Evolutionary conservation across 2,329 filamentous ascomycete species (phyloP).

Genomic region (Fusarium agapanthi): DNA sequence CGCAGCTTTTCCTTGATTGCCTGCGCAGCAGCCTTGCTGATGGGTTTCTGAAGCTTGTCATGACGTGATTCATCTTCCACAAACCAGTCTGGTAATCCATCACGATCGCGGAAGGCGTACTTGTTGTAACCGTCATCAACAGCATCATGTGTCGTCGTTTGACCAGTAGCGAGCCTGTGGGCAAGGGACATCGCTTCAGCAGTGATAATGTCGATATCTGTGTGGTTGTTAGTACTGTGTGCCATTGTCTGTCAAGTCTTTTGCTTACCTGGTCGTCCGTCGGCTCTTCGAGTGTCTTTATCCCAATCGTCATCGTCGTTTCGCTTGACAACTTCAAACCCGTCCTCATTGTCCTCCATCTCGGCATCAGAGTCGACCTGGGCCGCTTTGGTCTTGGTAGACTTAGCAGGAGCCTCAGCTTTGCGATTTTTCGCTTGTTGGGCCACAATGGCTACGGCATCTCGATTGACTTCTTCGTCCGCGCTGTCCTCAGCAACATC

Average conservation of each 20-base stretch:
- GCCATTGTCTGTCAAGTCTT: not conserved
- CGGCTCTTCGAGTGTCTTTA: slow-evolving; percentile 67
- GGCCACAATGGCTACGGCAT: slow-evolving; percentile 38
- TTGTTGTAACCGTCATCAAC: slow-evolving; percentile 95
- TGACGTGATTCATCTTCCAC: slow-evolving; percentile 89
- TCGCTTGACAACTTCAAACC: slow-evolving; percentile 70
- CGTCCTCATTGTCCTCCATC: slow-evolving; percentile 53
- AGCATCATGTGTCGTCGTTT: slow-evolving; percentile 80
- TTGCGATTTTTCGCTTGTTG: slow-evolving; percentile 41
- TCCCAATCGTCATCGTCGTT: slow-evolving; percentile 69
- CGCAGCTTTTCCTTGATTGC: slow-evolving; percentile 96
- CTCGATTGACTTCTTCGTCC: slow-evolving; percentile 48
- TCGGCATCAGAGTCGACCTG: slow-evolving; percentile 44
- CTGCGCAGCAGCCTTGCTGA: slow-evolving; percentile 85
- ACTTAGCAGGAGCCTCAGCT: slow-evolving; percentile 22
- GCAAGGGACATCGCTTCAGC: slow-evolving; percentile 98
- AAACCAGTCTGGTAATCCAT: slow-evolving; percentile 97
- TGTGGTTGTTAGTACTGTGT: not conserved
- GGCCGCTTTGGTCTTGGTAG: slow-evolving; percentile 30
- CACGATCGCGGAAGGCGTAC: slow-evolving; percentile 86
- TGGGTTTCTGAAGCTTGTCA: slow-evolving; percentile 86
- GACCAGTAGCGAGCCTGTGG: slow-evolving; percentile 86
- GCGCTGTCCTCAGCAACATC: slow-evolving; percentile 36
- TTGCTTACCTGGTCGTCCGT: slow-evolving; percentile 67
- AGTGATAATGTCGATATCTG: slow-evolving; percentile 97